These are phyloP conservation scores for Colletotrichum sp. DNA, from an alignment of 2,329 filamentous ascomycete genomes.

Conservation along the genomic window DNA sequence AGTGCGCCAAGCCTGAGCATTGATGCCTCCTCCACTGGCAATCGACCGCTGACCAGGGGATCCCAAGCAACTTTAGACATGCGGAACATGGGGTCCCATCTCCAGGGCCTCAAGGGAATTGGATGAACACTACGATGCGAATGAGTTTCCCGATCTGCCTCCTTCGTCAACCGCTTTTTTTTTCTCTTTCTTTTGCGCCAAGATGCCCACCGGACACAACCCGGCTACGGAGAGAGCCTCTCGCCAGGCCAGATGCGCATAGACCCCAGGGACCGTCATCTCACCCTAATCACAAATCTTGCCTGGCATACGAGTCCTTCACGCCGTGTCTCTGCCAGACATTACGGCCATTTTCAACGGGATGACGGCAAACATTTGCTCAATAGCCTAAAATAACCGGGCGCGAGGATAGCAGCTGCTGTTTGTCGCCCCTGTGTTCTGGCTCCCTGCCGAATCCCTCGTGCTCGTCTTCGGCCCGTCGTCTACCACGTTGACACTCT, in stretches of 20 bases:
- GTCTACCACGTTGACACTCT: not conserved
- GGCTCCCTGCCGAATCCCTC: not conserved
- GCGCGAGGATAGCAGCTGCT: not conserved
- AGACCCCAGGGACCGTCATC: not conserved
- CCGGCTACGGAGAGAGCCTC: not conserved
- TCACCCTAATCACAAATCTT: not conserved
- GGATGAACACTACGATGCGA: not conserved
- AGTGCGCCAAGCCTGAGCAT: not conserved
- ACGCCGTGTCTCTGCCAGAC: not conserved
- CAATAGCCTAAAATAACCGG: not conserved
- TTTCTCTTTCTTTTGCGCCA: not conserved
- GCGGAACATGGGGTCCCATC: not conserved
- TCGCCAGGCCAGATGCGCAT: not conserved
- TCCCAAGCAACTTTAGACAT: not conserved
- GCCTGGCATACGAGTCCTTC: not conserved
- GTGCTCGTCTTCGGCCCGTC: not conserved
- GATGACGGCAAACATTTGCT: not conserved
- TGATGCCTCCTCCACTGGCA: not conserved
- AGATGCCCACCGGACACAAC: not conserved
- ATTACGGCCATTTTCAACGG: not conserved
- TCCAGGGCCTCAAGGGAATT: not conserved
- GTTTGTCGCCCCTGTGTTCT: not conserved
- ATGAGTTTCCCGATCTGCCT: constrained; percentile 6
- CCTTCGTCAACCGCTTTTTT: not conserved
- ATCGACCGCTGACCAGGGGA: not conserved